Percentiles rank a stretch among this genome's conserved stretches.
phyloP scores from a whole-genome alignment of 2,329 filamentous ascomycete genomes.

The Aureobasidium sp. region DNA sequence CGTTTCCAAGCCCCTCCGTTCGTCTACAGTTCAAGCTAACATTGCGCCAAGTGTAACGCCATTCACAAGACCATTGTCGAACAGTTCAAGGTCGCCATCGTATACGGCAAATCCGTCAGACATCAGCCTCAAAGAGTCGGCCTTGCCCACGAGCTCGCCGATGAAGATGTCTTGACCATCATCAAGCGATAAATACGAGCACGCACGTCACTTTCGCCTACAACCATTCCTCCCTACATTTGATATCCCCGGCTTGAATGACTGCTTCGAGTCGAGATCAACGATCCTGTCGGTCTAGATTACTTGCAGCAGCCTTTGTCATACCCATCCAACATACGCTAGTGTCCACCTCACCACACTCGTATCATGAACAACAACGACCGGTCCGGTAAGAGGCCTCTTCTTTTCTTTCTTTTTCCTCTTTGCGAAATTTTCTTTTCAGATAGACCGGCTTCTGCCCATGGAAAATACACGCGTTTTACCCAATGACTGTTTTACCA shows the following conservation, averaged over 20 bases:
- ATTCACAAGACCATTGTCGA: constrained; percentile 96
- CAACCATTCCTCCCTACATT: background rate
- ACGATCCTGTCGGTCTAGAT: background rate
- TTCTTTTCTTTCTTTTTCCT: background rate
- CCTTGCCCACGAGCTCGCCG: constrained; percentile 78
- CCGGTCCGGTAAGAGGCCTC: constrained; percentile 9
- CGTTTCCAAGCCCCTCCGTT: constrained; percentile 34
- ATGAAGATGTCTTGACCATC: constrained; percentile 68
- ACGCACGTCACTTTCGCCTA: background rate
- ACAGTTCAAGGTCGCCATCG: constrained; percentile 88
- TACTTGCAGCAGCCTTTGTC: constrained; percentile 8
- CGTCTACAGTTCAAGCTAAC: constrained; percentile 27
- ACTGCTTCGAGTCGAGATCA: constrained; percentile 13
- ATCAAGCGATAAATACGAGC: constrained; percentile 26
- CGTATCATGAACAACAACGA: constrained; percentile 11
- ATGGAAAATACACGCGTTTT: background rate
- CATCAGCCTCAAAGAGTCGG: constrained; percentile 96
- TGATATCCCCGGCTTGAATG: background rate
- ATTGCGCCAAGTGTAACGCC: constrained; percentile 65
- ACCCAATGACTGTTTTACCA: background rate
- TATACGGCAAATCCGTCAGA: constrained; percentile 97
- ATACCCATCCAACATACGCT: constrained; percentile 8
- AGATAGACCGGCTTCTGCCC: constrained; percentile 8
- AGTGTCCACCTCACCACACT: constrained; percentile 2
- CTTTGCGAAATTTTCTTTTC: background rate